A percentile compares a stretch with the other conserved stretches of the same genome.
phyloP scores from a whole-genome alignment of 257 asterid genomes.

The Osmanthus fragrans region DNA sequence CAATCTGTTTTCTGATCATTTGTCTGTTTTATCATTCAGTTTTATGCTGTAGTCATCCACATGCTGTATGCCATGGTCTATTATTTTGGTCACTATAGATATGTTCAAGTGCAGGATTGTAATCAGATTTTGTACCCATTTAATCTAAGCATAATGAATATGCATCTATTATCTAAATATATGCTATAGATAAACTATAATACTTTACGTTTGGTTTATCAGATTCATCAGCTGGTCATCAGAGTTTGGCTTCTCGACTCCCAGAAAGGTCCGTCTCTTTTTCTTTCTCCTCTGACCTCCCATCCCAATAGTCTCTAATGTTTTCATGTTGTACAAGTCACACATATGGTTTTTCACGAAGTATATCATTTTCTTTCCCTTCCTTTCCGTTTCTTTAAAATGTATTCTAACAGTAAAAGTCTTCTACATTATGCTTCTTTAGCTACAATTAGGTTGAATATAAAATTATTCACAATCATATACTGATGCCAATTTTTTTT shows the following conservation, averaged over 20 bases:
- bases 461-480: not conserved
- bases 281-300: not conserved
- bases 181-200: constrained; percentile 7
- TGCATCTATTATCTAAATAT: constrained; percentile 10
- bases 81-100: constrained; percentile 10
- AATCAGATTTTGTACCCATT: not conserved
- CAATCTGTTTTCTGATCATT: constrained; percentile 15
- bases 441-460: constrained; percentile 3
- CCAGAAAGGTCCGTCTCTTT: constrained; percentile 76
- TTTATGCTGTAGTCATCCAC: constrained; percentile 5
- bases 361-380: not conserved
- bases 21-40: constrained; percentile 15
- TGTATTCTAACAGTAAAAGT: constrained; percentile 1
- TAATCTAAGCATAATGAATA: constrained; percentile 15
- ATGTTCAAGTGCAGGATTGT: constrained; percentile 12
- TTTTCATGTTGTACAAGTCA: constrained; percentile 12
- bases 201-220: constrained; percentile 33
- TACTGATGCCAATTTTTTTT: no score
- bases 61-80: not conserved
- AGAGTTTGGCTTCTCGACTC: constrained; percentile 79
- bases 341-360: not conserved
- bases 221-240: constrained; percentile 68
- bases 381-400: not conserved
- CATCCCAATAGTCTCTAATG: not conserved
- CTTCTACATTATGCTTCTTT: not conserved